Percentiles rank a stretch among this genome's conserved stretches.
Evolutionary conservation across 2,329 filamentous ascomycete species (phyloP).

Genomic region (Stagonosporopsis cucurbitacearum): DNA sequence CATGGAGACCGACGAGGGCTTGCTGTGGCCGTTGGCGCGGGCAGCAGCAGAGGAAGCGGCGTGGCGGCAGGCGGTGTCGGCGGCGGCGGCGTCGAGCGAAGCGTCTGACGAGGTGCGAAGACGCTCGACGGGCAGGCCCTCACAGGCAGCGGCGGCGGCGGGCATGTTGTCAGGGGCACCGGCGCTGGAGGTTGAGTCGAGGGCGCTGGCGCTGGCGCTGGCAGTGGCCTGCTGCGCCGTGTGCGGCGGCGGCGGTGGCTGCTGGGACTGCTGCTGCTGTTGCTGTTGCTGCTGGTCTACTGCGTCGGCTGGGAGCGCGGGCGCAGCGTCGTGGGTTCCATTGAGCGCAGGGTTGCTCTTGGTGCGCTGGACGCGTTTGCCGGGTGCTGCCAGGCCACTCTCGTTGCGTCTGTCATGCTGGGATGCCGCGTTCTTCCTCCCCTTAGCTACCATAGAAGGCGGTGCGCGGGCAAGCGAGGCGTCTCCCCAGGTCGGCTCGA

Average conservation of each 20-base stretch:
- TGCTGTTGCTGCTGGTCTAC: slow-evolving; percentile 12
- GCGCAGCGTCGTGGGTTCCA: slow-evolving; percentile 50
- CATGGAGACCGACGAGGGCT: slow-evolving; percentile 72
- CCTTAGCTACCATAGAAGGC: slow-evolving; percentile 57
- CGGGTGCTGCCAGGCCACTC: slow-evolving; percentile 82
- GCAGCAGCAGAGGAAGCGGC: slow-evolving; percentile 62
- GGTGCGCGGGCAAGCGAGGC: slow-evolving; percentile 38
- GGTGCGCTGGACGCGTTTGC: slow-evolving; percentile 67
- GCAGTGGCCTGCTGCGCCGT: slow-evolving; percentile 16
- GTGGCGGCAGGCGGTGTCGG: slow-evolving; percentile 41
- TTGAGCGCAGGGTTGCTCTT: slow-evolving; percentile 55
- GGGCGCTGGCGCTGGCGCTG: not conserved
- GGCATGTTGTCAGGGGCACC: slow-evolving; percentile 18
- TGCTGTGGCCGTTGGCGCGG: slow-evolving; percentile 62
- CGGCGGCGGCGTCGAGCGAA: slow-evolving; percentile 49
- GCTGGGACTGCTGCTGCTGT: slow-evolving; percentile 6
- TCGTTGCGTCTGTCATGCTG: slow-evolving; percentile 72
- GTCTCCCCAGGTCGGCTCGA: slow-evolving; percentile 50
- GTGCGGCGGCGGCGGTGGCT: slow-evolving; percentile 7
- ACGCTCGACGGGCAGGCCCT: slow-evolving; percentile 35
- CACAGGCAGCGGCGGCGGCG: slow-evolving; percentile 9
- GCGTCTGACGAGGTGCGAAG: slow-evolving; percentile 52
- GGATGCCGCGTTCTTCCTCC: slow-evolving; percentile 54
- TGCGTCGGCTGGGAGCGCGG: slow-evolving; percentile 11
- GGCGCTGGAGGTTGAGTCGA: slow-evolving; percentile 19